Percentiles rank a stretch among this genome's conserved stretches.
phyloP scores from a whole-genome alignment of 257 asterid genomes.

The Echium plantagineum region DNA sequence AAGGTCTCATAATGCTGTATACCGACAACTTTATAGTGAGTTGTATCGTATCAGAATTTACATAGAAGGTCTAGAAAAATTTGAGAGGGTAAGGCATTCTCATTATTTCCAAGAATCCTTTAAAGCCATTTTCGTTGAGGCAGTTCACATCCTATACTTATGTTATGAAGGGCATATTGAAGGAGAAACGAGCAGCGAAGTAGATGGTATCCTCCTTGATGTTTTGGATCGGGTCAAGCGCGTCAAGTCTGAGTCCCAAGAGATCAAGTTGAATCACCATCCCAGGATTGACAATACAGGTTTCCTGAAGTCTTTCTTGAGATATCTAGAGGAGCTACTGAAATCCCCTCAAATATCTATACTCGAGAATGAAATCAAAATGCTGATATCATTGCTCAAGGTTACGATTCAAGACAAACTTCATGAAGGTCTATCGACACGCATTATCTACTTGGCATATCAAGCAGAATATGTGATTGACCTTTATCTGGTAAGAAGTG shows the following conservation, averaged over 20 bases:
- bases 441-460: neutral
- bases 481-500: neutral
- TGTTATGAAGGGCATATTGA: neutral
- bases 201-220: neutral
- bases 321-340: no score
- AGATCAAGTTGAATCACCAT: neutral
- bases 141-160: neutral
- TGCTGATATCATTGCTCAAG: neutral
- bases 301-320: neutral
- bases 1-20: neutral
- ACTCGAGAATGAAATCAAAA: no score
- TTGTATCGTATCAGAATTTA: neutral
- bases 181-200: neutral
- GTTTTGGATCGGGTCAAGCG: neutral
- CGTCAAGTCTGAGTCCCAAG: neutral
- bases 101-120: neutral
- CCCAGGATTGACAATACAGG: neutral
- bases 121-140: neutral
- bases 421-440: neutral
- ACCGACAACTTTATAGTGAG: neutral
- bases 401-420: neutral
- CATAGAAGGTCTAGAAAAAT: neutral
- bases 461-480: neutral
- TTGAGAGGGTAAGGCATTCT: neutral
- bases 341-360: no score